Evolutionary conservation across 768 basidiomycete species (phyloP).

Genomic region (Tephrocybe sp.): DNA sequence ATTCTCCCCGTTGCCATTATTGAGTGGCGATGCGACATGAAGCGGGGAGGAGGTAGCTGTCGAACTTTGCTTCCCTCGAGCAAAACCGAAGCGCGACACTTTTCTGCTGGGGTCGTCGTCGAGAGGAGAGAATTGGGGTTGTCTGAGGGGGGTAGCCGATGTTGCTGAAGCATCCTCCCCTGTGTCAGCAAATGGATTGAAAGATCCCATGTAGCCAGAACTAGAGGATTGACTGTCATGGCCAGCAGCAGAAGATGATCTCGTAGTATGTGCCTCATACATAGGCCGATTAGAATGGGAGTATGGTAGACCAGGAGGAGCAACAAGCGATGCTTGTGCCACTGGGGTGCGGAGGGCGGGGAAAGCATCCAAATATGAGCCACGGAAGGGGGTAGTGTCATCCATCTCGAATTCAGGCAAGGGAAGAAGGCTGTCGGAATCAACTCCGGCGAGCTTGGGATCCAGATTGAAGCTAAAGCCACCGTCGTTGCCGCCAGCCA

Average conservation of each 20-base stretch:
- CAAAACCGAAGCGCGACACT: conserved; percentile 81
- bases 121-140: conserved; percentile 34
- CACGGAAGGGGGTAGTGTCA: conserved; percentile 55
- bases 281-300: conserved; percentile 46
- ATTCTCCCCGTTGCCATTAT: conserved; percentile 40
- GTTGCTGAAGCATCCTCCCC: conserved; percentile 44
- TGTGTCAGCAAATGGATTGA: conserved; percentile 76
- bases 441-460: conserved; percentile 62
- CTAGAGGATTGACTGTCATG: conserved; percentile 45
- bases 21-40: conserved; percentile 54
- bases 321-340: conserved; percentile 31
- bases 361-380: conserved; percentile 69
- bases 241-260: conserved; percentile 30
- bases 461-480: conserved; percentile 89
- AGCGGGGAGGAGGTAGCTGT: conserved; percentile 56
- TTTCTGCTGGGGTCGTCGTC: conserved; percentile 64
- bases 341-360: conserved; percentile 49
- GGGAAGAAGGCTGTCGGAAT: conserved; percentile 34
- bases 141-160: conserved; percentile 28
- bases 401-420: conserved; percentile 52
- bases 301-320: conserved; percentile 55
- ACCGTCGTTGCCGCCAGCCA: conserved; percentile 61
- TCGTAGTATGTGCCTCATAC: conserved; percentile 49
- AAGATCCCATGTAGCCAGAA: conserved; percentile 66
- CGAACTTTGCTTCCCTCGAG: conserved; percentile 64